A percentile compares a stretch with the other conserved stretches of the same genome.
phyloP scores from a whole-genome alignment of 768 basidiomycete species.

The Daedaleopsis sinensis region DNA sequence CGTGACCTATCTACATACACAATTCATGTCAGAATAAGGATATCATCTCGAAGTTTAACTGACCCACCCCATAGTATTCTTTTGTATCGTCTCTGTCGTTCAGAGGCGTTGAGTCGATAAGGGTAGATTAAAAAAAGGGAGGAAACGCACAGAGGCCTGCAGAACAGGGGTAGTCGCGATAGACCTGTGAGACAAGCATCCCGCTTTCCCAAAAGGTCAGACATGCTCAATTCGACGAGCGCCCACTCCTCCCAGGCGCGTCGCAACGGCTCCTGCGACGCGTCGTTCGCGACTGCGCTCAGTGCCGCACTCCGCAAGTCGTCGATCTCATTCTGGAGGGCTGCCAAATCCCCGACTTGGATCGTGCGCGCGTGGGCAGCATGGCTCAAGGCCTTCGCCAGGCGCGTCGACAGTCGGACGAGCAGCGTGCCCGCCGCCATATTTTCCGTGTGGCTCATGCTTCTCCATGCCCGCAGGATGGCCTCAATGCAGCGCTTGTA shows the following conservation, averaged over 20 bases:
- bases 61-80: slow-evolving; percentile 10
- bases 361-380: neutral
- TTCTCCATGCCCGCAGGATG: slow-evolving; percentile 19
- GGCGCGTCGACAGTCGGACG: slow-evolving; percentile 13
- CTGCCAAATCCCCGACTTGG: neutral
- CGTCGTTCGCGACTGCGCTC: neutral
- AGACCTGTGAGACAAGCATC: neutral
- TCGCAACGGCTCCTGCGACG: neutral
- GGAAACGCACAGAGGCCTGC: slow-evolving; percentile 8
- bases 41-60: neutral
- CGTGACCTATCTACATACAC: neutral
- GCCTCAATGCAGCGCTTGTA: slow-evolving; percentile 19
- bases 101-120: neutral
- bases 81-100: neutral
- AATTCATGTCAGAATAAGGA: neutral
- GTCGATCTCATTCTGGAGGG: neutral
- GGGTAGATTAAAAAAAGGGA: neutral
- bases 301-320: neutral
- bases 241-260: slow-evolving; percentile 20
- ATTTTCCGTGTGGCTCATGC: neutral
- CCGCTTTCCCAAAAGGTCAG: neutral
- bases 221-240: neutral
- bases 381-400: slow-evolving; percentile 8
- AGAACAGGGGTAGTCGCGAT: slow-evolving; percentile 11
- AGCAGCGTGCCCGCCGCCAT: neutral